These are phyloP conservation scores for Bassia scoparia DNA, from an alignment of 148 eudicot species.

Conservation along the genomic window DNA sequence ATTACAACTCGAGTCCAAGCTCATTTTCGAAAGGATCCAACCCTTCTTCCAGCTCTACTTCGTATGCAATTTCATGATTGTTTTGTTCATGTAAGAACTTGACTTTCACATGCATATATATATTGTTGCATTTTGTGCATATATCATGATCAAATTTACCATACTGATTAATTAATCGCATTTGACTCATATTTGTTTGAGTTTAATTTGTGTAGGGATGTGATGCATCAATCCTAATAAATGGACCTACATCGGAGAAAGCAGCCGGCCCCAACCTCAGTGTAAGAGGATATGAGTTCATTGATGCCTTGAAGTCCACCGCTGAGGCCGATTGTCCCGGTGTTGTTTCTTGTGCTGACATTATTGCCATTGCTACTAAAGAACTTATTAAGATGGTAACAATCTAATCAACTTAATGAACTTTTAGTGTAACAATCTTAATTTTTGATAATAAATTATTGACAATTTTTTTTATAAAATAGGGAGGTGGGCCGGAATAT, in stretches of 20 bases:
- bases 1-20: too few species aligned
- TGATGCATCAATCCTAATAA: constrained; percentile 29
- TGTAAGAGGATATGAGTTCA: constrained; percentile 20
- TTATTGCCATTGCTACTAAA: constrained; percentile 26
- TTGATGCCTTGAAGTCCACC: constrained; percentile 15
- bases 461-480: too few species aligned
- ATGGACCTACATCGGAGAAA: constrained; percentile 20
- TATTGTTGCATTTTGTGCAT: too few species aligned
- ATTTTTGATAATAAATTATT: too few species aligned
- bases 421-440: too few species aligned
- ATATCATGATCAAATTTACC: neutral
- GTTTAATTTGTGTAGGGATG: constrained; percentile 17
- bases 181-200: too few species aligned
- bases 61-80: constrained; percentile 35
- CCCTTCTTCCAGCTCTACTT: constrained; percentile 24
- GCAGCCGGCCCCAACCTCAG: constrained; percentile 21
- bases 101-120: too few species aligned
- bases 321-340: constrained; percentile 23
- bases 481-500: constrained; percentile 26
- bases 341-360: constrained; percentile 25
- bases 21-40: neutral
- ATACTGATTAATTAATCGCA: too few species aligned
- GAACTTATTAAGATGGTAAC: constrained; percentile 19
- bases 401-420: too few species aligned
- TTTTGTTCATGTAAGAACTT: constrained; percentile 23